A percentile compares a stretch with the other conserved stretches of the same genome.
These are phyloP conservation scores for Geotrichum australiense DNA, from an alignment of 1,139 yeast species.

Conservation along the genomic window DNA sequence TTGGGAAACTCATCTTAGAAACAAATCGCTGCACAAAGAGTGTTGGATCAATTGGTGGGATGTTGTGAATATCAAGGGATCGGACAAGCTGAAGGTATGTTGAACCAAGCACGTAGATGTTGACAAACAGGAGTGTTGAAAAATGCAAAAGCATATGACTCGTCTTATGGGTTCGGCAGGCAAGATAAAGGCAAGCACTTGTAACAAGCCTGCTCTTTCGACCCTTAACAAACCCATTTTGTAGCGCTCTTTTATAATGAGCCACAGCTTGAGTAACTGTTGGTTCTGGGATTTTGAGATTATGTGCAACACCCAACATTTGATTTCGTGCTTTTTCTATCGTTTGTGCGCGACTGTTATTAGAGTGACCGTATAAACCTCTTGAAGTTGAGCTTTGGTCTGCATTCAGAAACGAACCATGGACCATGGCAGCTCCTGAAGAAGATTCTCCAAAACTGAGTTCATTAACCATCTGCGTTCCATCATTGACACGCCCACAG, in stretches of 20 bases:
- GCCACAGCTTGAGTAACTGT: slow-evolving; percentile 80
- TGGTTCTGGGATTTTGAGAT: slow-evolving; percentile 72
- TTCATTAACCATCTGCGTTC: slow-evolving; percentile 90
- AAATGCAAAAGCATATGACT: slow-evolving; percentile 95
- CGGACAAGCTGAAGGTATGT: slow-evolving; percentile 89
- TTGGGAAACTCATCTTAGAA: slow-evolving; percentile 71
- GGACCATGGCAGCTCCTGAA: slow-evolving; percentile 91
- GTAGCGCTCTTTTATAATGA: slow-evolving; percentile 81
- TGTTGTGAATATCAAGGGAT: slow-evolving; percentile 59
- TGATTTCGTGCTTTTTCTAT: slow-evolving; percentile 71
- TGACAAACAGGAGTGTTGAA: slow-evolving; percentile 79
- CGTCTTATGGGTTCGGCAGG: slow-evolving; percentile 85
- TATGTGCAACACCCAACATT: slow-evolving; percentile 71
- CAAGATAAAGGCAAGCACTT: slow-evolving; percentile 89
- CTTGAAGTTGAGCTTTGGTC: slow-evolving; percentile 73
- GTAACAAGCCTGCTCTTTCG: slow-evolving; percentile 89
- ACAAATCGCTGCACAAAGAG: slow-evolving; percentile 91
- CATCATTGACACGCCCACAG: slow-evolving; percentile 87
- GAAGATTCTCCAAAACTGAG: slow-evolving; percentile 90
- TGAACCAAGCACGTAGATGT: slow-evolving; percentile 92
- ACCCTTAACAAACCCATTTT: slow-evolving; percentile 90
- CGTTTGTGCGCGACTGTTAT: slow-evolving; percentile 82
- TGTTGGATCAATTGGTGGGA: slow-evolving; percentile 92
- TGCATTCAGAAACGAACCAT: slow-evolving; percentile 86
- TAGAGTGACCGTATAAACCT: slow-evolving; percentile 42